Conservation (phyloP, 2,329 filamentous ascomycete species). For the Fusarium stilboides region DNA sequence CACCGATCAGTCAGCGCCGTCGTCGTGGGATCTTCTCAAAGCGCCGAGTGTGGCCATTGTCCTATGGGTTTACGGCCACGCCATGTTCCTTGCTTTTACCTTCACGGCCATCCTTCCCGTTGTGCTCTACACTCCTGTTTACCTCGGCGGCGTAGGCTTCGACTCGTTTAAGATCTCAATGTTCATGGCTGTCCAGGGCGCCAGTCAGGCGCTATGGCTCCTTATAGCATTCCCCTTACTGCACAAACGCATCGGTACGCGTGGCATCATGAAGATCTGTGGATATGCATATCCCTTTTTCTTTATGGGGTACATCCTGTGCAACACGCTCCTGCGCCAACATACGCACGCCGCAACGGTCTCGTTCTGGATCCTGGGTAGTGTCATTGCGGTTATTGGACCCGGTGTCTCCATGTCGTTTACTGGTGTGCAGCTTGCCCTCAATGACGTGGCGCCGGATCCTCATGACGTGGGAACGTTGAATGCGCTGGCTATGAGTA, state of each 20-base stretch:
- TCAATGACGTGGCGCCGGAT: constrained; percentile 81
- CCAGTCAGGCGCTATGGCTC: constrained; percentile 79
- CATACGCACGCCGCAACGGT: constrained; percentile 55
- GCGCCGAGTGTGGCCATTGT: constrained; percentile 76
- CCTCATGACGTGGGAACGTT: constrained; percentile 77
- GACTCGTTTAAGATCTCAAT: constrained; percentile 74
- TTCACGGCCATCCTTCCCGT: constrained; percentile 81
- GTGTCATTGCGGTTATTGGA: constrained; percentile 65
- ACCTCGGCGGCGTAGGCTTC: constrained; percentile 77
- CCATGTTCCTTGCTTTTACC: constrained; percentile 77
- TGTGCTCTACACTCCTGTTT: constrained; percentile 75
- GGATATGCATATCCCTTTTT: constrained; percentile 72
- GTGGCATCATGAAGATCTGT: constrained; percentile 73
- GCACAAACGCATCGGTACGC: constrained; percentile 77
- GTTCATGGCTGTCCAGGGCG: constrained; percentile 75
- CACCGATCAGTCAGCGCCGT: constrained; percentile 21
- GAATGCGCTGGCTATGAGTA: constrained; percentile 74
- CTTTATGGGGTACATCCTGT: constrained; percentile 69
- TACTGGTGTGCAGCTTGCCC: constrained; percentile 78
- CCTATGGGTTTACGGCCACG: constrained; percentile 75
- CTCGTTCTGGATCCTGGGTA: constrained; percentile 69
- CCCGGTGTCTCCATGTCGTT: constrained; percentile 78
- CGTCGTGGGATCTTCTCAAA: constrained; percentile 65
- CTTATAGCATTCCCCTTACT: constrained; percentile 78
- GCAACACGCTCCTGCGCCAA: constrained; percentile 64